A percentile compares a stretch with the other conserved stretches of the same genome.
phyloP scores from a whole-genome alignment of 2,329 filamentous ascomycete species.

The Knoxdaviesia proteae region DNA sequence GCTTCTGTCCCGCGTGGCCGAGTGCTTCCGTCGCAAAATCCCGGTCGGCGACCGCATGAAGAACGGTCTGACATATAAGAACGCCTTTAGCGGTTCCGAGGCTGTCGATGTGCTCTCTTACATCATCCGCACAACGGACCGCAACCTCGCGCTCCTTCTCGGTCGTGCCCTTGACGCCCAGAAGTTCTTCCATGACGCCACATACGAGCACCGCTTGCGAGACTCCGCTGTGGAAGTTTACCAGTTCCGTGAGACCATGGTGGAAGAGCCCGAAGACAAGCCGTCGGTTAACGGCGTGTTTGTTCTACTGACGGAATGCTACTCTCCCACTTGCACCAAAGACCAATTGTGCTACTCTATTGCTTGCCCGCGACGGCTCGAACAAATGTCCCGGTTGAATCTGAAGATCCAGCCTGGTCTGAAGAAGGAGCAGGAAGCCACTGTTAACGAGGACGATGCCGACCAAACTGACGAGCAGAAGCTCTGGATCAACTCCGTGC shows the following conservation, averaged over 20 bases:
- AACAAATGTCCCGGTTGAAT: slow-evolving; percentile 87
- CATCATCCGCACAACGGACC: slow-evolving; percentile 91
- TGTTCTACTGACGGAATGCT: slow-evolving; percentile 87
- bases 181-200: slow-evolving; percentile 98
- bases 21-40: slow-evolving; percentile 81
- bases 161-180: slow-evolving; percentile 88
- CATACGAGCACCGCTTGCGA: slow-evolving; percentile 85
- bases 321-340: slow-evolving; percentile 88
- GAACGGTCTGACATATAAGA: slow-evolving; percentile 93
- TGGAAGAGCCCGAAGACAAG: slow-evolving; percentile 60
- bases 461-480: slow-evolving; percentile 90
- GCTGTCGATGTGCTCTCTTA: slow-evolving; percentile 89
- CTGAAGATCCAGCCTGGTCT: slow-evolving; percentile 81
- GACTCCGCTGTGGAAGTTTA: slow-evolving; percentile 93
- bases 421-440: slow-evolving; percentile 37
- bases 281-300: slow-evolving; percentile 79
- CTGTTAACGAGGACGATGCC: slow-evolving; percentile 54
- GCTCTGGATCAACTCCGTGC: slow-evolving; percentile 96
- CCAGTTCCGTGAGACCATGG: slow-evolving; percentile 82
- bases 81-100: slow-evolving; percentile 86
- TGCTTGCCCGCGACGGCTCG: slow-evolving; percentile 76
- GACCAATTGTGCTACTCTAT: slow-evolving; percentile 97
- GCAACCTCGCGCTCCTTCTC: slow-evolving; percentile 77
- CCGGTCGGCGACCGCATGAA: slow-evolving; percentile 74
- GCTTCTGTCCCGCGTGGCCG: slow-evolving; percentile 75